Percentiles rank a stretch among this genome's conserved stretches.
These are phyloP conservation scores for Quercus ilex DNA, from an alignment of 306 rosid species.

Conservation along the genomic window DNA sequence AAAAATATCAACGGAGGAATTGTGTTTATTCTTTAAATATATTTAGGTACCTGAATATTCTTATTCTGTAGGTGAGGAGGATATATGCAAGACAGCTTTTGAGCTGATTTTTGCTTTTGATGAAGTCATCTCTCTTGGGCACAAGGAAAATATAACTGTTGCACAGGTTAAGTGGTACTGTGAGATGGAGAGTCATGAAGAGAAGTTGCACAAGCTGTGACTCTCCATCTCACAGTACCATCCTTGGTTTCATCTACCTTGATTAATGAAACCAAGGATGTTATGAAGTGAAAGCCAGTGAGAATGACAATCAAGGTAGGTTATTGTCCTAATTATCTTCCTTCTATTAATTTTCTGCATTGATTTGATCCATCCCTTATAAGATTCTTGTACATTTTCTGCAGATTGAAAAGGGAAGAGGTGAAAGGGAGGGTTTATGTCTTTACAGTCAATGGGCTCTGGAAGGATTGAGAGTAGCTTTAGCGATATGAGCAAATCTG, in stretches of 20 bases:
- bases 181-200: conserved; percentile 97
- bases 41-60: conserved; percentile 90
- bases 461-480: conserved; percentile 85
- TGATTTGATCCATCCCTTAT: neutral
- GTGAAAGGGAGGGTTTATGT: conserved; percentile 87
- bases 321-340: neutral
- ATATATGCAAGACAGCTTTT: conserved; percentile 73
- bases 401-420: conserved; percentile 89
- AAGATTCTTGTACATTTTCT: conserved; percentile 11
- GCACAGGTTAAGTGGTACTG: conserved; percentile 90
- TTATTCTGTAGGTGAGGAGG: conserved; percentile 83
- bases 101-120: conserved; percentile 95
- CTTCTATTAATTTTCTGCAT: neutral
- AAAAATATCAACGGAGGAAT: neutral
- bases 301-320: conserved; percentile 97
- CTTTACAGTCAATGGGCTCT: conserved; percentile 81
- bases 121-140: conserved; percentile 91
- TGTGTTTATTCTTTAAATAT: conserved; percentile 44
- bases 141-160: conserved; percentile 81
- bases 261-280: conserved; percentile 93
- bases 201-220: conserved; percentile 81
- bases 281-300: conserved; percentile 97
- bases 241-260: too few relatives aligned
- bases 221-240: too few relatives aligned
- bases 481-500: conserved; percentile 70